A percentile compares a stretch with the other conserved stretches of the same genome.
These are phyloP conservation scores for Fusarium humuli DNA, from an alignment of 2,329 filamentous ascomycete species.

Conservation along the genomic window DNA sequence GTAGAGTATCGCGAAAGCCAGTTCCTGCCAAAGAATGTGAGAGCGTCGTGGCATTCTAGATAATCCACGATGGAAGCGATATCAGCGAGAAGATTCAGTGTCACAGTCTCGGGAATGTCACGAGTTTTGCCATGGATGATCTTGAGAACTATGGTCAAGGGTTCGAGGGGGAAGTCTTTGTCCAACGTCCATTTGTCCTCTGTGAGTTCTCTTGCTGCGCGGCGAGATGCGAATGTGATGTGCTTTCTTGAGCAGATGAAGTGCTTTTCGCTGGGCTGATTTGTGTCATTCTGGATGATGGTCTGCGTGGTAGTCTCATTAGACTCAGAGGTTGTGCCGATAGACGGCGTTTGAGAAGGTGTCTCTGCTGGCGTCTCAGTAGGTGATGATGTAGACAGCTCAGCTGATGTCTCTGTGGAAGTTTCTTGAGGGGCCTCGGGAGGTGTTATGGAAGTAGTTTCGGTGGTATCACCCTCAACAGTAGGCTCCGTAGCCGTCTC, in stretches of 20 bases:
- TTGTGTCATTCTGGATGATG: rapidly evolving
- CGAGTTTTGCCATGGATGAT: conserved; percentile 3
- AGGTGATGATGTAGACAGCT: too few species aligned
- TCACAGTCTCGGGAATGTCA: rapidly evolving
- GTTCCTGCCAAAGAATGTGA: background rate
- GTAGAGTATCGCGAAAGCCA: rapidly evolving
- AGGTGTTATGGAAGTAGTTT: rapidly evolving
- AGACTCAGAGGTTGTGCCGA: background rate
- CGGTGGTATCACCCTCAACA: too few species aligned
- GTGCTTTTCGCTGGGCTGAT: background rate
- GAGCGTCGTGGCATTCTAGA: background rate
- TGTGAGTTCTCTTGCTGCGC: background rate
- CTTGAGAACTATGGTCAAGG: background rate
- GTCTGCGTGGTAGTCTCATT: background rate
- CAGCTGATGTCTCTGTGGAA: too few species aligned
- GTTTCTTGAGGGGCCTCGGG: too few species aligned
- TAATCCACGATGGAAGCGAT: background rate
- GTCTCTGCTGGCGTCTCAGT: background rate
- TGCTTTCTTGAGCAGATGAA: conserved; percentile 12
- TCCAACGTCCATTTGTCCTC: conserved; percentile 1
- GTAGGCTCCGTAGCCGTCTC: too few species aligned
- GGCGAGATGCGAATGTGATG: background rate
- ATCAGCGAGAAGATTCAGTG: background rate
- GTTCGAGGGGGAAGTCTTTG: background rate
- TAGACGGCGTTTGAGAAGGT: background rate